phyloP scores from a whole-genome alignment of 169 alveolate genomes.

The Miamiensis avidus region DNA sequence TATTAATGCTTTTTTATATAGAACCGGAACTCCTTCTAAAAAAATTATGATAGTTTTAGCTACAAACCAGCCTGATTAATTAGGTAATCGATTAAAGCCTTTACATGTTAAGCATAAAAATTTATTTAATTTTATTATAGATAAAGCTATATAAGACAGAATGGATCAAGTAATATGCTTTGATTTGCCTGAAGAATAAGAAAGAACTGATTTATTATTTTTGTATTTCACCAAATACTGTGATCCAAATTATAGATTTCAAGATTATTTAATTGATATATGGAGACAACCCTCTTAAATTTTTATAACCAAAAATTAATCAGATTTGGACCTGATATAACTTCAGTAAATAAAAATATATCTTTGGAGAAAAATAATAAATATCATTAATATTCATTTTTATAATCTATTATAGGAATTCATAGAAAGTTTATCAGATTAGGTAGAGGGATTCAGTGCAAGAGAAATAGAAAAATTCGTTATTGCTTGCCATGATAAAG shows the following conservation, averaged over 20 bases:
- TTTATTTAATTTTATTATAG: slow-evolving; percentile 69
- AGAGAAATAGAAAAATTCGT: slow-evolving; percentile 93
- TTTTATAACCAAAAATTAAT: slow-evolving; percentile 47
- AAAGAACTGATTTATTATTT: slow-evolving; percentile 90
- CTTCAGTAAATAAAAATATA: slow-evolving; percentile 59
- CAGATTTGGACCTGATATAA: neutral
- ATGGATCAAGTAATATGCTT: slow-evolving; percentile 95
- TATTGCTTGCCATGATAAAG: slow-evolving; percentile 78
- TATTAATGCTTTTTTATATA: slow-evolving; percentile 91
- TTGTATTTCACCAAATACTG: slow-evolving; percentile 92
- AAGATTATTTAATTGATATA: slow-evolving; percentile 53
- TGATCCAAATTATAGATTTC: slow-evolving; percentile 36
- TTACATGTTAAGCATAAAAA: no score
- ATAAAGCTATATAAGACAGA: slow-evolving; percentile 94
- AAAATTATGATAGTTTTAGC: slow-evolving; percentile 95
- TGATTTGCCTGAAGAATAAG: slow-evolving; percentile 90
- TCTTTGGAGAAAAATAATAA: slow-evolving; percentile 34
- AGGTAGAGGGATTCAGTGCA: slow-evolving; percentile 94
- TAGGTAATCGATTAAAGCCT: neutral
- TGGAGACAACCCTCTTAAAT: slow-evolving; percentile 46
- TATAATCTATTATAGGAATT: slow-evolving; percentile 73
- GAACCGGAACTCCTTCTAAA: slow-evolving; percentile 96
- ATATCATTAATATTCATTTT: slow-evolving; percentile 68
- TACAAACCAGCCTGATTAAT: slow-evolving; percentile 91
- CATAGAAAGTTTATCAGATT: slow-evolving; percentile 81